Evolutionary conservation across 2,329 filamentous ascomycete species (phyloP).

Genomic region (Hypomyces rosellus): DNA sequence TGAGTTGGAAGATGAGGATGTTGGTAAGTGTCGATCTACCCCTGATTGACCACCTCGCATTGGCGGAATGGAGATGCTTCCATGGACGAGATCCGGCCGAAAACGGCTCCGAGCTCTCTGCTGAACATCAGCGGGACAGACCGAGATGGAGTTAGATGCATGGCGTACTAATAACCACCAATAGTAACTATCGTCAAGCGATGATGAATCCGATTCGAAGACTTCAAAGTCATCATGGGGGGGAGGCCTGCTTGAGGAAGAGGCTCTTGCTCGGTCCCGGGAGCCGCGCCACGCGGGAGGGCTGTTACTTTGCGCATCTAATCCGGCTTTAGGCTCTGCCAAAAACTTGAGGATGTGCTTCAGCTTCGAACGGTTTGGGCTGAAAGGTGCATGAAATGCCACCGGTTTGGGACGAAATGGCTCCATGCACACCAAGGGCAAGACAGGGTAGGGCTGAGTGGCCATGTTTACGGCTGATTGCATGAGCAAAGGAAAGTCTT

Average conservation of each 20-base stretch:
- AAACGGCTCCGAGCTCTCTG: too few relatives aligned
- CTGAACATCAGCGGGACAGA: too few relatives aligned
- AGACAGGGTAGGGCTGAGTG: slow-evolving; percentile 1
- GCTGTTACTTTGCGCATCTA: too few relatives aligned
- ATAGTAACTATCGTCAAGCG: slow-evolving; percentile 58
- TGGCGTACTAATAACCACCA: not conserved
- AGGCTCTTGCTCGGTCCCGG: not conserved
- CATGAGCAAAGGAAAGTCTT: slow-evolving; percentile 6
- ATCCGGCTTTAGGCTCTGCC: too few relatives aligned
- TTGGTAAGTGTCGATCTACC: slow-evolving; percentile 57
- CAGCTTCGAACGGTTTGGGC: too few relatives aligned
- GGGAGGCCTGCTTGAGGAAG: slow-evolving; percentile 1
- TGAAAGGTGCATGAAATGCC: too few relatives aligned
- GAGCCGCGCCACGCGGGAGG: not conserved
- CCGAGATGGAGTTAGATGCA: too few relatives aligned
- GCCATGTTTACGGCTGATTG: slow-evolving; percentile 7
- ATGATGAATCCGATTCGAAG: slow-evolving; percentile 33
- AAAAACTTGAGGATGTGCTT: too few relatives aligned
- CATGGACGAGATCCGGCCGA: not conserved
- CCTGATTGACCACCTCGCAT: not conserved
- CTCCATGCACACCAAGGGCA: not conserved
- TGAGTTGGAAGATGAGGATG: slow-evolving; percentile 93
- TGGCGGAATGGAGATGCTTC: not conserved
- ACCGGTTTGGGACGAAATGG: slow-evolving; percentile 2
- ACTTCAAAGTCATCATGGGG: slow-evolving; percentile 3